phyloP scores from a whole-genome alignment of 176 grass and related monocot genomes.

The Tuctoria greenei region DNA sequence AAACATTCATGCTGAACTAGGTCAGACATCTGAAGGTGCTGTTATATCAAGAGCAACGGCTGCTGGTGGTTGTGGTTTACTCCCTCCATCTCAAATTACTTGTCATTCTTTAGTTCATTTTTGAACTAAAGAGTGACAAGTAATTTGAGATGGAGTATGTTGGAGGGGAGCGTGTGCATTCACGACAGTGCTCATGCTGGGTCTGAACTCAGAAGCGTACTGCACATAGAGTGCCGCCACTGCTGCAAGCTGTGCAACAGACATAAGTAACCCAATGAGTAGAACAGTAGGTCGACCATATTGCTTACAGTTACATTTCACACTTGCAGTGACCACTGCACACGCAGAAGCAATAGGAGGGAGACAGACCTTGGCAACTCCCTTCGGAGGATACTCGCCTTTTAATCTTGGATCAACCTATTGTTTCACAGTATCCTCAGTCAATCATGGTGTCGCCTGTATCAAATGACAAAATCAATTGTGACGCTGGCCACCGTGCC shows the following conservation, averaged over 20 bases:
- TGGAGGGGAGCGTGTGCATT: conserved; percentile 80
- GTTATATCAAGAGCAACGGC: conserved; percentile 21
- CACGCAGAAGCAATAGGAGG: neutral
- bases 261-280: conserved; percentile 4
- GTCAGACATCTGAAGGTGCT: conserved; percentile 27
- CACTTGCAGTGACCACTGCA: neutral
- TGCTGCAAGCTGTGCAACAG: conserved; percentile 67
- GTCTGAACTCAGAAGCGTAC: conserved; percentile 79
- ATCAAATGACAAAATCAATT: conserved; percentile 9
- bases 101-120: no score
- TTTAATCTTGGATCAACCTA: conserved; percentile 81
- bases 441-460: conserved; percentile 77
- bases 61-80: conserved; percentile 31
- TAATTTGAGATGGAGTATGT: no score
- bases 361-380: conserved; percentile 68
- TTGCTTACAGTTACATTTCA: neutral
- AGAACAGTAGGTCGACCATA: neutral
- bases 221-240: conserved; percentile 80
- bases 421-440: conserved; percentile 82
- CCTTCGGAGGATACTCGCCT: conserved; percentile 77
- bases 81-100: no score
- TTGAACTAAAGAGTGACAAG: no score
- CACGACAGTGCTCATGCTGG: conserved; percentile 89
- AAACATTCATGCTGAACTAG: conserved; percentile 20
- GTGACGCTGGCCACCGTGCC: neutral